These are phyloP conservation scores for Saprolegnia diclina DNA, from an alignment of 352 stramenopile species.

Conservation along the genomic window DNA sequence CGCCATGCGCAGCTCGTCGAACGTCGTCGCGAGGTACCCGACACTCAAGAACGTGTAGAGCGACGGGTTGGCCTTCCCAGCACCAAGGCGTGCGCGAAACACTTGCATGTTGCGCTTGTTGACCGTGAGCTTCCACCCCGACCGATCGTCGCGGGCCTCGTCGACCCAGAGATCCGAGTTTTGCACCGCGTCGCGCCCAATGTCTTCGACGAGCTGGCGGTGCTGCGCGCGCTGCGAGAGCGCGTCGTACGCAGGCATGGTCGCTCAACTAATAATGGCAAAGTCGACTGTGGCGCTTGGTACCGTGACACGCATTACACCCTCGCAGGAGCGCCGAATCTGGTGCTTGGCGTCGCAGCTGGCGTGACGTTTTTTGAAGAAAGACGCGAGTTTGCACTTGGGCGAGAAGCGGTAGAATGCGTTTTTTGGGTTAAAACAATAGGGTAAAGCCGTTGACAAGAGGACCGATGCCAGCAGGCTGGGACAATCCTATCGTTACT, in stretches of 20 bases:
- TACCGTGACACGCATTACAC: conserved; percentile 12
- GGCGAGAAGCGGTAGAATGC: too few relatives aligned
- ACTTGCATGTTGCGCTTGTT: conserved; percentile 29
- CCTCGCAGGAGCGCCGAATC: not conserved
- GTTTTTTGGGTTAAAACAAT: too few relatives aligned
- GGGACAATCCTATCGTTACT: too few relatives aligned
- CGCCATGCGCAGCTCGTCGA: conserved; percentile 16
- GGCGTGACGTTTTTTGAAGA: not conserved
- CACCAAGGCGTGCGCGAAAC: not conserved
- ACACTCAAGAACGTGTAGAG: conserved; percentile 24
- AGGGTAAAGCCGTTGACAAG: too few relatives aligned
- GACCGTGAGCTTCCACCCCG: conserved; percentile 23
- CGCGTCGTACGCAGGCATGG: not conserved
- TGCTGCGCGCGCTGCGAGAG: conserved; percentile 6
- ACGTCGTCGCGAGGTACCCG: conserved; percentile 18
- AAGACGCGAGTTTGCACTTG: too few relatives aligned
- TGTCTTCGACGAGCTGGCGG: not conserved
- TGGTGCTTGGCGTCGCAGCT: conserved; percentile 1
- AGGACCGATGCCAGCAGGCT: too few relatives aligned
- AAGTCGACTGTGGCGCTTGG: conserved; percentile 2
- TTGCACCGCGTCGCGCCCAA: conserved; percentile 14
- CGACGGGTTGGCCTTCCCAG: not conserved
- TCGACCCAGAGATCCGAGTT: conserved; percentile 23
- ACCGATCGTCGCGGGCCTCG: conserved; percentile 16
- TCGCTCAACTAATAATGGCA: not conserved